Evolutionary conservation across 2,329 filamentous ascomycete genomes (phyloP).

Genomic region (Phoma herbarum): DNA sequence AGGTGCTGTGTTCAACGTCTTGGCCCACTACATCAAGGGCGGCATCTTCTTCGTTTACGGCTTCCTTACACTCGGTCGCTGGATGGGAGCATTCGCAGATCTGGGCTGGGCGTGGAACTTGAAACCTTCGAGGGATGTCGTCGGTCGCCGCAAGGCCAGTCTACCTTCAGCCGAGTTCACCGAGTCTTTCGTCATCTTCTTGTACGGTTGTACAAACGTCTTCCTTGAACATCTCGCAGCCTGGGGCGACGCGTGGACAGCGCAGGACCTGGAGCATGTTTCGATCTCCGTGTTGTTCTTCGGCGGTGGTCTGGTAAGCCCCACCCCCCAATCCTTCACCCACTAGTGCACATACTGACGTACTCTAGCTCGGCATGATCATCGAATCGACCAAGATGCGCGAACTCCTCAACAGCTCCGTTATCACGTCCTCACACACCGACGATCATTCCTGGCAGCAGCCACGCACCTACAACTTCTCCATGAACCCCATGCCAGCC

Average conservation of each 20-base stretch:
- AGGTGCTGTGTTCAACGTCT: conserved; percentile 76
- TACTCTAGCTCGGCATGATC: conserved; percentile 74
- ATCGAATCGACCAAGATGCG: conserved; percentile 75
- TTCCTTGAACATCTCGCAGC: conserved; percentile 88
- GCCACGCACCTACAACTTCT: conserved; percentile 75
- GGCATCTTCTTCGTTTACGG: conserved; percentile 96
- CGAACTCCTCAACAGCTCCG: conserved; percentile 66
- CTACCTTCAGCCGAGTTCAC: conserved; percentile 84
- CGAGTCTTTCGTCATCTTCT: conserved; percentile 88
- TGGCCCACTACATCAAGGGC: conserved; percentile 94
- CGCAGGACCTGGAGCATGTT: conserved; percentile 87
- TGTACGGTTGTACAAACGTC: conserved; percentile 88
- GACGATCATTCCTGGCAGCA: conserved; percentile 60
- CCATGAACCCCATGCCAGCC: conserved; percentile 87
- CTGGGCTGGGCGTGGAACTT: conserved; percentile 97
- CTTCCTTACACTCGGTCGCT: conserved; percentile 84
- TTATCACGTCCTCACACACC: conserved; percentile 51
- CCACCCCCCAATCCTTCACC: conserved; percentile 15
- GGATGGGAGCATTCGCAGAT: conserved; percentile 89
- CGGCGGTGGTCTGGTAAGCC: conserved; percentile 82
- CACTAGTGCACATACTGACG: conserved; percentile 34
- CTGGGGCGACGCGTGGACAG: conserved; percentile 74
- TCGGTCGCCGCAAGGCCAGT: conserved; percentile 68
- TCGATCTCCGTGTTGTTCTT: conserved; percentile 95
- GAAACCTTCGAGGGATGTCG: conserved; percentile 67